phyloP scores from a whole-genome alignment of 2,329 filamentous ascomycete species.

The Ophiocordyceps robertsii region DNA sequence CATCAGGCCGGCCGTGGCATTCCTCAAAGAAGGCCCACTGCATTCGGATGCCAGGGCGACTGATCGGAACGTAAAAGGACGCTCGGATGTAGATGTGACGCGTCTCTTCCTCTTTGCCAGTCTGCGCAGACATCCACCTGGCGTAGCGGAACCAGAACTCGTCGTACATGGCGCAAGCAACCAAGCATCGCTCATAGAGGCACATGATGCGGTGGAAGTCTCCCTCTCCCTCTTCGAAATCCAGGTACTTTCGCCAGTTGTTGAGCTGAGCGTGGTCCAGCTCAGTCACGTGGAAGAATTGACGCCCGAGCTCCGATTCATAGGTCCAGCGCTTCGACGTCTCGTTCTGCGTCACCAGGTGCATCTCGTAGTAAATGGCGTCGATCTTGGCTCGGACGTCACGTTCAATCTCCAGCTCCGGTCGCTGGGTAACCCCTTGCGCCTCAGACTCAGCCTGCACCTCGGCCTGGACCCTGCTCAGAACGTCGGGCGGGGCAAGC shows the following conservation, averaged over 20 bases:
- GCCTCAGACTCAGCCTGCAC: conserved; percentile 50
- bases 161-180: conserved; percentile 88
- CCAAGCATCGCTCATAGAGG: conserved; percentile 85
- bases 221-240: conserved; percentile 84
- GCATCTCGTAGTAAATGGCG: conserved; percentile 65
- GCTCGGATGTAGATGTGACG: conserved; percentile 87
- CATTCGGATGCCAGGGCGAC: conserved; percentile 67
- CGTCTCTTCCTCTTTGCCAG: conserved; percentile 74
- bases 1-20: conserved; percentile 58
- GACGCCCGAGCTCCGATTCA: conserved; percentile 86
- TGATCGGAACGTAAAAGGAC: conserved; percentile 79
- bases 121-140: conserved; percentile 78
- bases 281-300: conserved; percentile 93
- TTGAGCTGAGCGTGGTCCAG: conserved; percentile 71
- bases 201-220: conserved; percentile 63
- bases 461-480: conserved; percentile 58
- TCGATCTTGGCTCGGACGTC: conserved; percentile 74
- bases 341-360: conserved; percentile 70
- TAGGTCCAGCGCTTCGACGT: conserved; percentile 90
- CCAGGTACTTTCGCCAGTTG: conserved; percentile 94
- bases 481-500: conserved; percentile 52
- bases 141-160: conserved; percentile 98
- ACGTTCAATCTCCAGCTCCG: conserved; percentile 69
- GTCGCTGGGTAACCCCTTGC: conserved; percentile 39
- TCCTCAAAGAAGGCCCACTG: conserved; percentile 96